A percentile compares a stretch with the other conserved stretches of the same genome.
Evolutionary conservation across 1,139 yeast species (phyloP).

Genomic region (Candida tropicalis): DNA sequence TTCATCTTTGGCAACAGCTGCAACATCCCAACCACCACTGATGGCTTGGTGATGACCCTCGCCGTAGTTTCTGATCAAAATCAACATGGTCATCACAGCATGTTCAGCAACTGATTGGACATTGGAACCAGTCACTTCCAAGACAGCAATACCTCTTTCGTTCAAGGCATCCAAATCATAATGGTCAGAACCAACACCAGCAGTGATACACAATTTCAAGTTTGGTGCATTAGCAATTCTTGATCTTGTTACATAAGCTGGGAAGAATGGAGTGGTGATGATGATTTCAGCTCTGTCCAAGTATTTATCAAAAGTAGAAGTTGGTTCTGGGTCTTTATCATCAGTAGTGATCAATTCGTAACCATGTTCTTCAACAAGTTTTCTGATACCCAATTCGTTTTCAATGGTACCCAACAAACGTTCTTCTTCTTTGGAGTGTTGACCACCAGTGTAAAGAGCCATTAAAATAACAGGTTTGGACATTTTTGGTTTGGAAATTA

Average conservation of each 20-base stretch:
- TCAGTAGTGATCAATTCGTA: constrained; percentile 68
- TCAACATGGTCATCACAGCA: constrained; percentile 72
- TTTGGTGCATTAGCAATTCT: constrained; percentile 73
- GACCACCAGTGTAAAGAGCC: constrained; percentile 52
- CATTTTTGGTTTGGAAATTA: constrained; percentile 10
- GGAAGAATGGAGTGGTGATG: constrained; percentile 84
- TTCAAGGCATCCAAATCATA: too few relatives aligned
- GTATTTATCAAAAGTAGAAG: constrained; percentile 61
- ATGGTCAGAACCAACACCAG: too few relatives aligned
- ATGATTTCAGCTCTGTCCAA: constrained; percentile 73
- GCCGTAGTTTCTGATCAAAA: constrained; percentile 73
- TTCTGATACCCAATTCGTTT: too few relatives aligned
- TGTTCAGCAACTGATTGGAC: constrained; percentile 57
- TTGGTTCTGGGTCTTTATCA: constrained; percentile 65
- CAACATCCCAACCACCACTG: constrained; percentile 73
- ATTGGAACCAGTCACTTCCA: too few relatives aligned
- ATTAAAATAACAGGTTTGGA: constrained; percentile 48
- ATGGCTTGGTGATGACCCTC: constrained; percentile 75
- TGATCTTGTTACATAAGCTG: constrained; percentile 71
- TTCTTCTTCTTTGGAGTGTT: too few relatives aligned
- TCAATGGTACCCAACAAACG: too few relatives aligned
- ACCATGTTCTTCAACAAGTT: constrained; percentile 66
- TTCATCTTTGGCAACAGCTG: constrained; percentile 43
- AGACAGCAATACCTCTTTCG: too few relatives aligned
- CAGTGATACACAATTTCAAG: too few relatives aligned